Evolutionary conservation across 2,329 filamentous ascomycete genomes (phyloP).

Genomic region (Diaporthe nobilis): DNA sequence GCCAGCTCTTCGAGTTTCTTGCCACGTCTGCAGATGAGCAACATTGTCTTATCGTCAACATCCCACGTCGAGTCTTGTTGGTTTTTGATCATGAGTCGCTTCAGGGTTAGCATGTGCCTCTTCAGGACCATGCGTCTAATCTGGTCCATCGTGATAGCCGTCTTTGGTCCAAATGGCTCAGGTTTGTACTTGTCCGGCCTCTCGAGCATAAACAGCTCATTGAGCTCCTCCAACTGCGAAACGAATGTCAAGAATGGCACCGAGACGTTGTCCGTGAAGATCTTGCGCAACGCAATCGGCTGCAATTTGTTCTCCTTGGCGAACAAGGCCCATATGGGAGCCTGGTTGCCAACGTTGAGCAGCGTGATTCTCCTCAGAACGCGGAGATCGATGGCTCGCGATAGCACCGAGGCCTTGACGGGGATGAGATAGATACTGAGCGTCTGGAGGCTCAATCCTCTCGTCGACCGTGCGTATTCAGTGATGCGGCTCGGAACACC

Average conservation of each 20-base stretch:
- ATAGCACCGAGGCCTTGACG: conserved; percentile 70
- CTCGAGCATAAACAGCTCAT: conserved; percentile 74
- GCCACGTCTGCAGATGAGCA: conserved; percentile 67
- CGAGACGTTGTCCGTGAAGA: conserved; percentile 76
- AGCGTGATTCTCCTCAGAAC: conserved; percentile 70
- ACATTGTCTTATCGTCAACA: conserved; percentile 66
- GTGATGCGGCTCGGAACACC: conserved; percentile 51
- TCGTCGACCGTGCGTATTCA: conserved; percentile 70
- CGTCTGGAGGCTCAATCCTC: conserved; percentile 69
- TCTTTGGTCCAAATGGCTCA: conserved; percentile 66
- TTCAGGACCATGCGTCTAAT: conserved; percentile 70
- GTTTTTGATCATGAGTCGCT: conserved; percentile 73
- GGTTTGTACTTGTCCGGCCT: conserved; percentile 64
- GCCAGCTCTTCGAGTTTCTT: conserved; percentile 68
- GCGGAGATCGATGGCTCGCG: conserved; percentile 69
- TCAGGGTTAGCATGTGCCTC: conserved; percentile 69
- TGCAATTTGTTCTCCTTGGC: conserved; percentile 66
- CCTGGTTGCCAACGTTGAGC: conserved; percentile 74
- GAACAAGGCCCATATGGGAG: conserved; percentile 71
- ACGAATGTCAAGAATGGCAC: conserved; percentile 67
- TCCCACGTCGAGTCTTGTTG: conserved; percentile 69
- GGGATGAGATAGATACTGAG: conserved; percentile 72
- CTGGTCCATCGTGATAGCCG: conserved; percentile 66
- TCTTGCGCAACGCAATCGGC: conserved; percentile 67
- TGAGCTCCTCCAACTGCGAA: conserved; percentile 64